phyloP scores from a whole-genome alignment of 2,329 filamentous ascomycete species.

The Aspergillus fumigatus region DNA sequence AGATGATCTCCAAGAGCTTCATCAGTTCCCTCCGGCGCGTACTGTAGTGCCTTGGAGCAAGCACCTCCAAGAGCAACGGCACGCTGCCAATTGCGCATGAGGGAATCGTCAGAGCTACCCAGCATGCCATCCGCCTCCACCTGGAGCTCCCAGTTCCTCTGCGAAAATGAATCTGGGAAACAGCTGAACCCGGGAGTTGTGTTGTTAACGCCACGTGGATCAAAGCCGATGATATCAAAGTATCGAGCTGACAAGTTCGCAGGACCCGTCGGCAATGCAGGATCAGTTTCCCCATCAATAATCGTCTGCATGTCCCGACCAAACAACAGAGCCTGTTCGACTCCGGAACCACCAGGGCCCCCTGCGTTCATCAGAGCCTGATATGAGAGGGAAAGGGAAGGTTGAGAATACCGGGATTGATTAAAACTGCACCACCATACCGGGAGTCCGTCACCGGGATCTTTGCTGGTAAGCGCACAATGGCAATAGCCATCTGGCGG shows the following conservation, averaged over 20 bases:
- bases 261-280: background rate
- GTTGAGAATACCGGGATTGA: constrained; percentile 40
- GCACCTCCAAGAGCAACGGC: constrained; percentile 27
- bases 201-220: constrained; percentile 41
- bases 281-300: constrained; percentile 30
- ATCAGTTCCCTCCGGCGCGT: constrained; percentile 9
- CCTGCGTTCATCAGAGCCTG: constrained; percentile 17
- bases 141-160: constrained; percentile 32
- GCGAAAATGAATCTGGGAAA: constrained; percentile 30
- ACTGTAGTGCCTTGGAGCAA: constrained; percentile 25
- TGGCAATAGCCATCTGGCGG: constrained; percentile 39
- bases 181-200: constrained; percentile 40
- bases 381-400: background rate
- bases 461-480: constrained; percentile 45
- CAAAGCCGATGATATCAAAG: constrained; percentile 44
- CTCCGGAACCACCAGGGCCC: constrained; percentile 44
- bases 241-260: constrained; percentile 16
- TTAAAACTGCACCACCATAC: constrained; percentile 45
- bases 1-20: constrained; percentile 29
- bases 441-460: constrained; percentile 37
- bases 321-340: constrained; percentile 27
- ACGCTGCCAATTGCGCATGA: constrained; percentile 32
- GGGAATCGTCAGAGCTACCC: constrained; percentile 24
- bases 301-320: constrained; percentile 36
- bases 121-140: constrained; percentile 33